These are phyloP conservation scores for Wickerhamomyces subpelliculosus DNA, from an alignment of 805 yeast species.

Conservation along the genomic window DNA sequence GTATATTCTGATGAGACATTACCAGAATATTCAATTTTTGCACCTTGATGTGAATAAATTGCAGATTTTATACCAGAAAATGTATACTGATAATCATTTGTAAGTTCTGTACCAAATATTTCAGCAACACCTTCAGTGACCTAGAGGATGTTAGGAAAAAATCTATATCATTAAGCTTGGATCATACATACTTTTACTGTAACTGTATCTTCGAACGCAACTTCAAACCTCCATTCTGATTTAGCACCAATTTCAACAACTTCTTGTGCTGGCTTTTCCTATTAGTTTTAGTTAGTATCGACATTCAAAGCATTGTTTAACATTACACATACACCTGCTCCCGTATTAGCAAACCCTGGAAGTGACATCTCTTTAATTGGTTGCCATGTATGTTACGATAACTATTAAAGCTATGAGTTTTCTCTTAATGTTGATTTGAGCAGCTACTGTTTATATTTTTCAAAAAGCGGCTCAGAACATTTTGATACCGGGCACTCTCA, in stretches of 20 bases:
- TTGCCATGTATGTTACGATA: too few relatives aligned
- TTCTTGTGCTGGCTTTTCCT: constrained; percentile 4
- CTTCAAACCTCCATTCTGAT: constrained; percentile 76
- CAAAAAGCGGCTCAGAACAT: too few relatives aligned
- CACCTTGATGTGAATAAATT: constrained; percentile 59
- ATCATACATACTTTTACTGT: constrained; percentile 35
- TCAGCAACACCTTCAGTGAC: constrained; percentile 72
- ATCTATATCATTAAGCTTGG: too few relatives aligned
- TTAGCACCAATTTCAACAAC: constrained; percentile 21
- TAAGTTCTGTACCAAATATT: constrained; percentile 88
- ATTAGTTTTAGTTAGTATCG: neutral
- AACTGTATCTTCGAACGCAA: constrained; percentile 43
- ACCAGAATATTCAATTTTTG: constrained; percentile 37
- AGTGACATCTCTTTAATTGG: constrained; percentile 8
- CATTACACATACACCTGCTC: constrained; percentile 3
- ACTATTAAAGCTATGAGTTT: too few relatives aligned
- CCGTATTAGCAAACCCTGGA: constrained; percentile 8
- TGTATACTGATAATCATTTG: constrained; percentile 55
- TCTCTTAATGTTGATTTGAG: too few relatives aligned
- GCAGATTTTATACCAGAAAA: constrained; percentile 51
- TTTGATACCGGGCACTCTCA: too few relatives aligned
- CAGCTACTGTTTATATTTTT: too few relatives aligned
- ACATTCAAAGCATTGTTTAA: too few relatives aligned
- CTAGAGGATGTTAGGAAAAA: constrained; percentile 3
- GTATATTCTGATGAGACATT: constrained; percentile 49